Conservation (phyloP, 2,329 filamentous ascomycete genomes). For the Huntiella omanensis region DNA sequence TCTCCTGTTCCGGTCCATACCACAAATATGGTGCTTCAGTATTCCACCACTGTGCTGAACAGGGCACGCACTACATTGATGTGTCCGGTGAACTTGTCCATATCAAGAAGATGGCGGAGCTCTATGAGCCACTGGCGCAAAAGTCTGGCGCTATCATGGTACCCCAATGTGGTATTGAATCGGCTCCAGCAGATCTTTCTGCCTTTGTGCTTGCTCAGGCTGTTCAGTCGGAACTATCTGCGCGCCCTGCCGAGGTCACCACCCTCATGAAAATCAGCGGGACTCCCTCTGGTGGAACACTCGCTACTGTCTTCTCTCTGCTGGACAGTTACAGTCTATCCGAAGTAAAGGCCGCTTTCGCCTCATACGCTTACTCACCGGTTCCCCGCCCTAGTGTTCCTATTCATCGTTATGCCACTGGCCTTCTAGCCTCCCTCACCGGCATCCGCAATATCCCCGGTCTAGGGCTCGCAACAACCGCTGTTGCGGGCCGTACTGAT, state of each 20-base stretch:
- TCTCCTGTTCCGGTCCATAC: constrained; percentile 43
- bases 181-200: constrained; percentile 39
- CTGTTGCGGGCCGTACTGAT: constrained; percentile 30
- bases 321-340: constrained; percentile 33
- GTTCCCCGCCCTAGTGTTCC: constrained; percentile 23
- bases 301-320: constrained; percentile 45
- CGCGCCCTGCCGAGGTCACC: constrained; percentile 33
- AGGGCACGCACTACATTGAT: constrained; percentile 46
- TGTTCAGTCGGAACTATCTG: constrained; percentile 30
- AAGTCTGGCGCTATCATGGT: constrained; percentile 38
- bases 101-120: constrained; percentile 39
- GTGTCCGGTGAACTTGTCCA: constrained; percentile 42
- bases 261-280: constrained; percentile 29
- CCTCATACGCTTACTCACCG: constrained; percentile 40
- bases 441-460: constrained; percentile 30
- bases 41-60: constrained; percentile 41
- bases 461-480: constrained; percentile 37
- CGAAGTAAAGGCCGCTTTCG: constrained; percentile 26
- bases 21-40: constrained; percentile 35
- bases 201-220: constrained; percentile 33
- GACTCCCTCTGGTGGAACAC: constrained; percentile 43
- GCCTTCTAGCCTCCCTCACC: constrained; percentile 19
- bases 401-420: neutral
- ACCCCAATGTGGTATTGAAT: constrained; percentile 43
- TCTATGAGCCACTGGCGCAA: constrained; percentile 35